These are phyloP conservation scores for Sequoia sempervirens DNA, from an alignment of 75 land plant genomes.

Conservation along the genomic window DNA sequence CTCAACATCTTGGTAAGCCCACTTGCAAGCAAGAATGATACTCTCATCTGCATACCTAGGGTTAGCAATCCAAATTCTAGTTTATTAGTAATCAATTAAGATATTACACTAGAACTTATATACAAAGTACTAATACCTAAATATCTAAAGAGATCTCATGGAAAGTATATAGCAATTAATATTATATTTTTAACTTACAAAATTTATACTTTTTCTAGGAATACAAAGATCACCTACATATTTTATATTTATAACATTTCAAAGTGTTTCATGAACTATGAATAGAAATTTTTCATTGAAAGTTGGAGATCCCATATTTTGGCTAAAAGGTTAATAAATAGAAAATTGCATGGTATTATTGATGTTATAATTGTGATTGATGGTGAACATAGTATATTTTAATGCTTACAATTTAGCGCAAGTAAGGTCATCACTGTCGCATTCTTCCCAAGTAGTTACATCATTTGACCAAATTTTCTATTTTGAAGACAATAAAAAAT, in stretches of 20 bases:
- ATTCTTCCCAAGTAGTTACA: slow-evolving; percentile 2
- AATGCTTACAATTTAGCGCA: neutral
- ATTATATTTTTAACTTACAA: no score
- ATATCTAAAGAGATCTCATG: no score
- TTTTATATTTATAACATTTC: no score
- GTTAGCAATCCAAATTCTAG: neutral
- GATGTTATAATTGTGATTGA: neutral
- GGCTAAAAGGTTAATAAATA: neutral
- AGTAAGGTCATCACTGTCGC: neutral
- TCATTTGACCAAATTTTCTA: slow-evolving; percentile 1
- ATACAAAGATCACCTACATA: no score
- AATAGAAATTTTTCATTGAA: no score
- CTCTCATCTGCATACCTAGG: slow-evolving; percentile 65
- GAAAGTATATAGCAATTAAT: no score
- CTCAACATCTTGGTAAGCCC: slow-evolving; percentile 54
- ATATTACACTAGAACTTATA: neutral
- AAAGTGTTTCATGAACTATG: no score
- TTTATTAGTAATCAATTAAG: neutral
- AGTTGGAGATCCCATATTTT: no score
- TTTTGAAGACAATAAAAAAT: neutral
- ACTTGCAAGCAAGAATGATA: slow-evolving; percentile 40
- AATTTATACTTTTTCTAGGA: no score
- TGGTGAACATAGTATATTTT: neutral
- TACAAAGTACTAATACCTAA: no score
- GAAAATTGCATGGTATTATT: no score